Percentiles rank a stretch among this genome's conserved stretches.
Conservation (phyloP, 441 rosid genomes). For the Gossypium aridum region DNA sequence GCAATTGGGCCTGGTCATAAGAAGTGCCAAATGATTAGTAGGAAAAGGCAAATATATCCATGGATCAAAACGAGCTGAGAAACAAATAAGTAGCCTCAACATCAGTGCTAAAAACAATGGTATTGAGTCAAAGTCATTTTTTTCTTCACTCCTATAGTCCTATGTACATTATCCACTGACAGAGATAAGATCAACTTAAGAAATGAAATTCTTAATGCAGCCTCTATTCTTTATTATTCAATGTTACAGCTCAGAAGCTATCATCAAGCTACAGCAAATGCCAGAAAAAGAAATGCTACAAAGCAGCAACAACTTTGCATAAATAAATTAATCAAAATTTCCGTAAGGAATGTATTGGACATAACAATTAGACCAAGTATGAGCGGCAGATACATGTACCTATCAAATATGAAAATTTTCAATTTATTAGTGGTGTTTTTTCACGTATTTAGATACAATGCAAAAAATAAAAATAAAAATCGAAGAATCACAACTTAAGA, state of each 20-base stretch:
- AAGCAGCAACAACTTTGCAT: neutral
- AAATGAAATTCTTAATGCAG: neutral
- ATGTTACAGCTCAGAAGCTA: neutral
- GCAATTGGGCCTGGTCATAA: conserved; percentile 58
- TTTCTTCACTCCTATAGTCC: neutral
- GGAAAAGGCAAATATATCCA: neutral
- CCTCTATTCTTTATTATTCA: neutral
- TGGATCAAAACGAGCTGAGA: neutral
- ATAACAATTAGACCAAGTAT: neutral
- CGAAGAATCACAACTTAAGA: neutral
- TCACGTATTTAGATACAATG: neutral
- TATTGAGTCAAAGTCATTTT: neutral
- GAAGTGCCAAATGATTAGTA: conserved; percentile 9
- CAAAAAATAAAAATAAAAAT: neutral
- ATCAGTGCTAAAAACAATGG: neutral
- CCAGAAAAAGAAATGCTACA: neutral
- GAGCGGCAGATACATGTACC: too few species aligned
- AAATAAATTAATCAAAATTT: neutral
- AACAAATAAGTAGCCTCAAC: conserved; percentile 1
- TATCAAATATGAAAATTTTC: too few species aligned
- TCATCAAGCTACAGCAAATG: neutral
- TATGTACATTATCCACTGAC: neutral
- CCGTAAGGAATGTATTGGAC: neutral
- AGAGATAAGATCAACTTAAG: neutral
- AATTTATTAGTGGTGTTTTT: too few species aligned